phyloP scores from a whole-genome alignment of 148 eudicot species.

The Persicaria maculosa region DNA sequence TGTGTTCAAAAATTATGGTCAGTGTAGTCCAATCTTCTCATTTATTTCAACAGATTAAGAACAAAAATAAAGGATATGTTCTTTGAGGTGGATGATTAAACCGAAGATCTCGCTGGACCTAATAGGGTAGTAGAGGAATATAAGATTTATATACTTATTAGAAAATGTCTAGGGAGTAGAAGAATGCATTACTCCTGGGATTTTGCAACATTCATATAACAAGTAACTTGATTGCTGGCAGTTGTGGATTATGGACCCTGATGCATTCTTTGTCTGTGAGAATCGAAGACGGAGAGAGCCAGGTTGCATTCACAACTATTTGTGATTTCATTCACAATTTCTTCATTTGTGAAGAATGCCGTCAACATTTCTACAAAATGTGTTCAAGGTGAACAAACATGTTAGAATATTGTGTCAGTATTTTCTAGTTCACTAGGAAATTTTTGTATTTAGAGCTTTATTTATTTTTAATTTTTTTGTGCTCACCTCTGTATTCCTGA shows the following conservation, averaged over 20 bases:
- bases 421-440: not conserved
- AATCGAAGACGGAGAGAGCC: constrained; percentile 83
- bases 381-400: constrained; percentile 67
- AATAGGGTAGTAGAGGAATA: not conserved
- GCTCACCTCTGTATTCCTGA: constrained; percentile 8
- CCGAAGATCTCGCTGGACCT: not conserved
- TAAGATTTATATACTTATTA: not conserved
- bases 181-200: not conserved
- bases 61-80: not conserved
- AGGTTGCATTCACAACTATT: constrained; percentile 59
- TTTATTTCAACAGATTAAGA: not conserved
- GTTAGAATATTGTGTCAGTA: not conserved
- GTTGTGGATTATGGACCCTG: constrained; percentile 96
- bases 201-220: not conserved
- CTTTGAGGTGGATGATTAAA: not conserved
- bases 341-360: constrained; percentile 91
- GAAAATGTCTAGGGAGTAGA: not conserved
- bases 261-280: constrained; percentile 92
- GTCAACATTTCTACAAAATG: constrained; percentile 84
- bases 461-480: not conserved
- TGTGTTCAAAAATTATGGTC: not conserved
- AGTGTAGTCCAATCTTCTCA: not conserved
- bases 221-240: constrained; percentile 30
- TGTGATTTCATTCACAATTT: constrained; percentile 82
- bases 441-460: not conserved